Conservation (phyloP, 306 rosid genomes). For the Mucuna pruriens region DNA sequence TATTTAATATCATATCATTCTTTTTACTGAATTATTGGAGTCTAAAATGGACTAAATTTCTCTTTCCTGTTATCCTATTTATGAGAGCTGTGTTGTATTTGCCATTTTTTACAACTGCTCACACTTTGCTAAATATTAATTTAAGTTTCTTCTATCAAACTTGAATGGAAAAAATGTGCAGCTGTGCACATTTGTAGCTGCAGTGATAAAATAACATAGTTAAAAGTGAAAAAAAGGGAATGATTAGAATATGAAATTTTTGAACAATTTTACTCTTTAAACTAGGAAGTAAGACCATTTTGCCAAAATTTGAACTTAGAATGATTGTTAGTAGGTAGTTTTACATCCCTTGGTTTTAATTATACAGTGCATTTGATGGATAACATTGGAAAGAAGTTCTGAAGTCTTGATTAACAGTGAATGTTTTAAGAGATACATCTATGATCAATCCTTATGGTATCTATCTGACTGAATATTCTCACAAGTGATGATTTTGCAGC, state of each 20-base stretch:
- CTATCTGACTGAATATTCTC: conserved; percentile 64
- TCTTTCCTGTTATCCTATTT: not conserved
- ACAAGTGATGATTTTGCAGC: conserved; percentile 87
- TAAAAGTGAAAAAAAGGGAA: conserved; percentile 11
- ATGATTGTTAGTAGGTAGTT: conserved; percentile 10
- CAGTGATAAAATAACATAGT: not conserved
- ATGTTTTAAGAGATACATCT: conserved; percentile 6
- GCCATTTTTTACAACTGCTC: not conserved
- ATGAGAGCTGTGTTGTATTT: conserved; percentile 6
- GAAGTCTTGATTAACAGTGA: conserved; percentile 22
- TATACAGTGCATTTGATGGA: conserved; percentile 4
- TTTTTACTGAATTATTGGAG: not conserved
- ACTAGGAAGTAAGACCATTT: not conserved
- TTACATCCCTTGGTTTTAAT: conserved; percentile 20
- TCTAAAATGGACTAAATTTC: conserved; percentile 1
- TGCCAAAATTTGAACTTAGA: not conserved
- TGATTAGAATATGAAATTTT: not conserved
- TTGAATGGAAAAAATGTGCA: not conserved
- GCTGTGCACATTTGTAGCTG: conserved; percentile 6
- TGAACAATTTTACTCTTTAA: not conserved
- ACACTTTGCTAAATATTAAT: conserved; percentile 29
- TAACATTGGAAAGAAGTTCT: conserved; percentile 25
- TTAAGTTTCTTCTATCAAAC: conserved; percentile 15
- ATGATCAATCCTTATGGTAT: conserved; percentile 29
- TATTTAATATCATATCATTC: conserved; percentile 18